Evolutionary conservation across 768 basidiomycete genomes (phyloP), one percentile per base, ranked within the genome.

Genomic region (Termitomyces titanicus): DNA sequence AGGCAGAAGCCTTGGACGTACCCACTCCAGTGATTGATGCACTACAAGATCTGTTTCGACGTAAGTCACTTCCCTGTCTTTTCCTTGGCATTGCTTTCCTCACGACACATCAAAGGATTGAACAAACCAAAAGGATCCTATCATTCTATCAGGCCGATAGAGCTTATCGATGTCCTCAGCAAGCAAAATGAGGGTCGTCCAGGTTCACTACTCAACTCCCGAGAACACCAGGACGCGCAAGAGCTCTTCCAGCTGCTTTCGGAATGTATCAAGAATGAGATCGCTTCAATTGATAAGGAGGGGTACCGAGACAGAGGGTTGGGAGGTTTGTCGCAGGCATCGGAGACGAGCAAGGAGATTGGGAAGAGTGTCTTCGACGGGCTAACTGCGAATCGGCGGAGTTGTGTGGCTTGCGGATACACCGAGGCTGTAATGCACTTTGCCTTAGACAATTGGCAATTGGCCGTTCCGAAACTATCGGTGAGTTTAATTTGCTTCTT

Each of bases 161-260:
- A 79, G 35, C 83, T 96, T 54, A 88, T 95, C 44, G 69, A 79
- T 17, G 88, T 85, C 3, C 79, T 95, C 29, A 82, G 84, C 17
- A 67, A 75, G 20, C 77, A 80, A 57, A 73, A 79, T 35, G 69
- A 75, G 33, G 80, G 79, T 47, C 80, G 80, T 59, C 65, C 76
- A 59, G 79, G 80, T 61, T 79, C 87, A 0, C 78, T 94, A 11
- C 87, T 96, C 69, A 83, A 84, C 60, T 93, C 93, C 1, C 86
- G 92, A 12, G 94, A 97, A 67, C 96, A 98, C 68, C 96, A 98
- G 73, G 96, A 98, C 68, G 96, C 96, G 5, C 96, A 98, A 66
- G 96, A 98, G 67, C 80, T 98, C n/a, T 98, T 97, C 73, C 88
- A 96, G 62, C 85, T 98, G 31, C 75, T 98, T 9, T 89, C 94